Percentiles rank a stretch among this genome's conserved stretches.
phyloP scores from a whole-genome alignment of 2,329 filamentous ascomycete species.

The Aspergillus sp. region DNA sequence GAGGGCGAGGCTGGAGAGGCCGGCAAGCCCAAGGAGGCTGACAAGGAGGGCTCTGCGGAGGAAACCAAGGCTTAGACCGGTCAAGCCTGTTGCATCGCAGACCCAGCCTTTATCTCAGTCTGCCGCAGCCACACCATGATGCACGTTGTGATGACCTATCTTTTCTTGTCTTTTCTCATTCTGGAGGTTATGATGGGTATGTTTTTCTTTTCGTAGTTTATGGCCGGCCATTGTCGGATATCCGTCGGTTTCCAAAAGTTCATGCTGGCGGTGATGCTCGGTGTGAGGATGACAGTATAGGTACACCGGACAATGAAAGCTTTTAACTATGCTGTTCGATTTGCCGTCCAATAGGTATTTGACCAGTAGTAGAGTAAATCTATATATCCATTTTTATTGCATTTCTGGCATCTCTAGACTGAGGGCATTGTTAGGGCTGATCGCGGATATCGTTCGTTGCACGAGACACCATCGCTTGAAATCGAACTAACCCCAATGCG shows the following conservation, averaged over 20 bases:
- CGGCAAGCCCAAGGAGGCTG: constrained; percentile 36
- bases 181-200: constrained; percentile 17
- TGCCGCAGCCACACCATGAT: constrained; percentile 22
- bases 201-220: constrained; percentile 9
- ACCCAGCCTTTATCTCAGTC: constrained; percentile 1
- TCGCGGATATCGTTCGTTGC: no score
- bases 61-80: constrained; percentile 32
- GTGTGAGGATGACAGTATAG: no score
- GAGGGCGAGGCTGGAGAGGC: constrained; percentile 36
- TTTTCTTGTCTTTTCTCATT: constrained; percentile 8
- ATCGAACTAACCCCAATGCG: no score
- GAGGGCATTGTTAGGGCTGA: no score
- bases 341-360: no score
- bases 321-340: no score
- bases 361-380: no score
- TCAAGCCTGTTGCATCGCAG: constrained; percentile 10
- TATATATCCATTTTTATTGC: no score
- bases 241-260: constrained; percentile 35
- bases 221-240: constrained; percentile 25
- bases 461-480: no score
- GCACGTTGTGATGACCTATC: constrained; percentile 28
- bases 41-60: constrained; percentile 34
- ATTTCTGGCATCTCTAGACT: no score
- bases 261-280: constrained; percentile 26
- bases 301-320: no score